Evolutionary conservation across 2,329 filamentous ascomycete species (phyloP).

Genomic region (Pseudopyricularia javanii): DNA sequence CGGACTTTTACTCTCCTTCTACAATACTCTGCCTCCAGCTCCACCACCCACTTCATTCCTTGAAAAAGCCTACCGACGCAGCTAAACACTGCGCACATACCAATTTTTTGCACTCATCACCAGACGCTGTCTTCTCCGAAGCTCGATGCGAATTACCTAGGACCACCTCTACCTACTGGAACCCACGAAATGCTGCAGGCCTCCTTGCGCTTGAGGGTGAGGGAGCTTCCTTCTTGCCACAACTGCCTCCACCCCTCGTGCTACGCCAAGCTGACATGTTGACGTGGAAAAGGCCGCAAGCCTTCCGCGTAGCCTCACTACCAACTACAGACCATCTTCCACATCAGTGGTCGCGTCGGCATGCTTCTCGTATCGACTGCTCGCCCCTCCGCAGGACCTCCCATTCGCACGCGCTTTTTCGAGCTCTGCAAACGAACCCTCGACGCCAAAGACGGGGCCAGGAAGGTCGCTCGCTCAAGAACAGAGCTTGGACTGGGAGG

Average conservation of each 20-base stretch:
- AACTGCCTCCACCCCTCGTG: no score
- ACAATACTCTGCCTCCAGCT: no score
- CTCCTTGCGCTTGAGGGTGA: neutral
- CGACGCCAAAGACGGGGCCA: neutral
- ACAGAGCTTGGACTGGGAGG: constrained; percentile 51
- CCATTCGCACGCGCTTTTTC: neutral
- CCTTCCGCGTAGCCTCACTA: neutral
- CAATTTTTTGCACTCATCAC: no score
- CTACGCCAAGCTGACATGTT: neutral
- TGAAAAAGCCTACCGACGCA: no score
- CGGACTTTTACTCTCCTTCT: no score
- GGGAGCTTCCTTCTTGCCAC: neutral
- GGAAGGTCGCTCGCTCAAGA: constrained; percentile 1
- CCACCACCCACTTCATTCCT: no score
- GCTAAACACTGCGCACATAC: no score
- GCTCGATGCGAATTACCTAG: neutral
- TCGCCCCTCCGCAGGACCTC: neutral
- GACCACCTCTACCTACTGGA: neutral
- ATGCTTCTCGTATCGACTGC: neutral
- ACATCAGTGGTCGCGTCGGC: neutral
- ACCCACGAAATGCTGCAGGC: neutral
- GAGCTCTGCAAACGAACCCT: neutral
- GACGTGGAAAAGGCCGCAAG: neutral
- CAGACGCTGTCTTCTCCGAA: neutral
- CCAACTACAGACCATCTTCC: neutral